Evolutionary conservation across 805 yeast species (phyloP).

Genomic region (Wickerhamiella occidentalis): DNA sequence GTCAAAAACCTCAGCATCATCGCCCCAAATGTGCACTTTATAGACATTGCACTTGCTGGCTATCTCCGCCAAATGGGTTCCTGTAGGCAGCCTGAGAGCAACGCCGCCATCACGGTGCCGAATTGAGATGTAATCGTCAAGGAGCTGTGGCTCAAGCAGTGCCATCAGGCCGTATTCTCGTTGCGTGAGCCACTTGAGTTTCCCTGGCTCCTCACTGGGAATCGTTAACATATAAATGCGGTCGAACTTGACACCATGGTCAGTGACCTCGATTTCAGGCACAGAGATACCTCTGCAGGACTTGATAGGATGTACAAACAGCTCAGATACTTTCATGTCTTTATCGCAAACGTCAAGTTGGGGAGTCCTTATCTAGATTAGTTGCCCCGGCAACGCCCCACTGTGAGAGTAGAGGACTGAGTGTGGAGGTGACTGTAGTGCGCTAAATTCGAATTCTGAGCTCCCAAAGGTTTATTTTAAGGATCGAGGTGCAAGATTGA

Average conservation of each 20-base stretch:
- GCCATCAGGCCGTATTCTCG: slow-evolving; percentile 23
- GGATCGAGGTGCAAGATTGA: no score
- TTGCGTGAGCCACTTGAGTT: slow-evolving; percentile 23
- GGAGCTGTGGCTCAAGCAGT: slow-evolving; percentile 18
- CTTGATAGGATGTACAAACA: slow-evolving; percentile 27
- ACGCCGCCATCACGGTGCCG: slow-evolving; percentile 15
- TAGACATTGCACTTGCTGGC: slow-evolving; percentile 22
- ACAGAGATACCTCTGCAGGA: slow-evolving; percentile 25
- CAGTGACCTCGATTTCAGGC: slow-evolving; percentile 21
- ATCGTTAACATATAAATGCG: slow-evolving; percentile 25
- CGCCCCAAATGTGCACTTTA: slow-evolving; percentile 25
- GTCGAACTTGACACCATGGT: slow-evolving; percentile 27
- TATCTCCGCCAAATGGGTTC: background rate
- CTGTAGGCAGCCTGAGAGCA: slow-evolving; percentile 16
- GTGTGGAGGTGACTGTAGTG: no score
- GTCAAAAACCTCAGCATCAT: slow-evolving; percentile 20
- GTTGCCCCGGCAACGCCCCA: no score
- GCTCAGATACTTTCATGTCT: slow-evolving; percentile 17
- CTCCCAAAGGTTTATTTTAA: no score
- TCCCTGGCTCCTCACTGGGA: slow-evolving; percentile 14
- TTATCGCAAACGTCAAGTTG: no score
- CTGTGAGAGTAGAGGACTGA: no score
- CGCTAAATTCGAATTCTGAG: no score
- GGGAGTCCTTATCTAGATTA: no score
- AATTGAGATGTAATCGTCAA: slow-evolving; percentile 14